phyloP scores from a whole-genome alignment of 306 rosid genomes.

The Cicer arietinum region DNA sequence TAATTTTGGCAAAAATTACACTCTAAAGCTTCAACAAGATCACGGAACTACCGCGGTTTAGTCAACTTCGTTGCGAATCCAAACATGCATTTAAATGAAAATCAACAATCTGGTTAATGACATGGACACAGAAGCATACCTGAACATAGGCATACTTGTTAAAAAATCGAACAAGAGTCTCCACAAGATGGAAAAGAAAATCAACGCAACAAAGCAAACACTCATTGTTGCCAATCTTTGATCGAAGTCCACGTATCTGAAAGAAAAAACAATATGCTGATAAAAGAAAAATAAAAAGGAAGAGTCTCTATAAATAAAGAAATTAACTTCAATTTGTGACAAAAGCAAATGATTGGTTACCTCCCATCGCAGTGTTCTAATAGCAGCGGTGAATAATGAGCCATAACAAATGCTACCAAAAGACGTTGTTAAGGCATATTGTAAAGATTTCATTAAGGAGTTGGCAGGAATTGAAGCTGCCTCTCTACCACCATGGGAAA shows the following conservation, averaged over 20 bases:
- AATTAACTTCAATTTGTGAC: slow-evolving; percentile 5
- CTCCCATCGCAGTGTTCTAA: slow-evolving; percentile 95
- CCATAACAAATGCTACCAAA: slow-evolving; percentile 99
- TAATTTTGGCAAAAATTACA: no score
- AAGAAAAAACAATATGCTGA: slow-evolving; percentile 32
- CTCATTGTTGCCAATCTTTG: slow-evolving; percentile 95
- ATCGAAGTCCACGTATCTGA: slow-evolving; percentile 95
- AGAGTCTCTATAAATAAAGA: slow-evolving; percentile 15
- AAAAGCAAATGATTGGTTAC: slow-evolving; percentile 47
- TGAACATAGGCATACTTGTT: slow-evolving; percentile 98
- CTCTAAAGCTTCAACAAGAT: no score
- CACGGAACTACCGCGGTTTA: no score
- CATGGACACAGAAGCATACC: slow-evolving; percentile 53
- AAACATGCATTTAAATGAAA: not conserved
- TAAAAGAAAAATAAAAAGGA: slow-evolving; percentile 10
- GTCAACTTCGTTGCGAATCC: no score
- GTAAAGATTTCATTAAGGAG: slow-evolving; percentile 72
- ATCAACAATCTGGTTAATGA: slow-evolving; percentile 12
- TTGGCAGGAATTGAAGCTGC: slow-evolving; percentile 77
- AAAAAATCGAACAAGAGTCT: slow-evolving; percentile 97
- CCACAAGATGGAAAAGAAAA: slow-evolving; percentile 96
- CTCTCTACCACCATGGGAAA: slow-evolving; percentile 83
- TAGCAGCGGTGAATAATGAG: slow-evolving; percentile 94
- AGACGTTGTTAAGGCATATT: slow-evolving; percentile 84
- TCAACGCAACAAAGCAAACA: slow-evolving; percentile 97